Base-by-base conservation (phyloP, 495 filamentous ascomycete species). In the Penicillium cataractarum region DNA sequence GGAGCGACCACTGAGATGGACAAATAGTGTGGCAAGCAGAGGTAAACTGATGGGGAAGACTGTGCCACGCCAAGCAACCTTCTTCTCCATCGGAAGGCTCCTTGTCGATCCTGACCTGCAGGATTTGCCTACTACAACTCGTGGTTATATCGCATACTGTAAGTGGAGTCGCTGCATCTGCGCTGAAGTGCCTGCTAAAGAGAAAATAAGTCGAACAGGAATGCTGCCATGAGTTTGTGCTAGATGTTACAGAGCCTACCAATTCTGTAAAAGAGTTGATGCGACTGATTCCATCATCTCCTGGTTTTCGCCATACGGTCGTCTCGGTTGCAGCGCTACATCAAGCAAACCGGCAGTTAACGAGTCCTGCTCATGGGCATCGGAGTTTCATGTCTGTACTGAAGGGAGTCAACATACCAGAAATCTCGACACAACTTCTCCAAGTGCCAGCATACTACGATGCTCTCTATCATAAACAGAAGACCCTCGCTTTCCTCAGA, bases 261-360 rank as follows among this genome's bases (percentile, higher is more conserved):
- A 69, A 69, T 39, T 46, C 63, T 1, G 65, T 69, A 26, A 63
- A 62, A 31, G 67, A 66, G 44, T 69, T 69, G 27, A 63, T 69
- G 54, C 63, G 63, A 15, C 51, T 69, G 13, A 66, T 69, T 26
- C 67, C 67, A 21, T 55, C 67, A 6, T 63, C 63, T 40, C 57
- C 49, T 17, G 63, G 40, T 12, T 54, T 69, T 17, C 51, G 57
- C 22, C 40, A 69, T 58, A 62, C 63, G 4, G 60, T 69, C 13
- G 50, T 62, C 8, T 69, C 67, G 7, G 48, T 66, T 8, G 63
- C 63, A 46, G 67, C 67, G 6, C 49, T 69, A 12, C 63, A 69
- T 46, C 63, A 64, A 44, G 53, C 67, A 17, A 44, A 52, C 19
- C 27, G 26, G 33, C 53, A n/a, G 17, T 40, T 26, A 40, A 40